Conservation (phyloP, 1,139 yeast species). For the Magnusiomyces suaveolens region DNA sequence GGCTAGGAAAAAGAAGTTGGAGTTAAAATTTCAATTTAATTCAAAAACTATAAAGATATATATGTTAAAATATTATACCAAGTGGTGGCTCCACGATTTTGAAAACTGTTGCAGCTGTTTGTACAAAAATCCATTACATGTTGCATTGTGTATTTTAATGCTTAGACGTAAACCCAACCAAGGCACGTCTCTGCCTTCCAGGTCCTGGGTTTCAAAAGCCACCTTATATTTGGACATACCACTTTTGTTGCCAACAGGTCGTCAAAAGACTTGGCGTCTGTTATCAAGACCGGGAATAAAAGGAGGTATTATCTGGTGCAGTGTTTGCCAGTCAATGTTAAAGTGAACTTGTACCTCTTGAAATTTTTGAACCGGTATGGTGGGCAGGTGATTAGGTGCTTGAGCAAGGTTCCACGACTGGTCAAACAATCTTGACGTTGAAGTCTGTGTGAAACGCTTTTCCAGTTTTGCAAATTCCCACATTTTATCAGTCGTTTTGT, state of each 20-base stretch:
- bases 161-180: constrained; percentile 89
- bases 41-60: no score
- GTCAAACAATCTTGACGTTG: constrained; percentile 84
- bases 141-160: constrained; percentile 44
- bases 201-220: constrained; percentile 72
- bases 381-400: constrained; percentile 67
- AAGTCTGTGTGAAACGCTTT: constrained; percentile 77
- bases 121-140: constrained; percentile 11
- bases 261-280: constrained; percentile 97
- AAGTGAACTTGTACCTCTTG: constrained; percentile 71
- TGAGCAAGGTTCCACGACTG: constrained; percentile 91
- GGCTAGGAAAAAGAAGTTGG: no score
- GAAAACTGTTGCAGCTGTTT: neutral
- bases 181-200: constrained; percentile 55
- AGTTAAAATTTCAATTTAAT: no score
- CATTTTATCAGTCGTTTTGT: constrained; percentile 87
- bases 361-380: constrained; percentile 64
- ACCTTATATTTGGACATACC: constrained; percentile 98
- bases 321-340: constrained; percentile 69
- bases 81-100: neutral
- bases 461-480: constrained; percentile 93
- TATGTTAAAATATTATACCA: no score
- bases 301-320: constrained; percentile 69
- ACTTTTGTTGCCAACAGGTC: constrained; percentile 91
- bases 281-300: constrained; percentile 94